Evolutionary conservation across 768 basidiomycete species (phyloP), one percentile per base, ranked within the genome.

Genomic region (Psilocybe sp.): DNA sequence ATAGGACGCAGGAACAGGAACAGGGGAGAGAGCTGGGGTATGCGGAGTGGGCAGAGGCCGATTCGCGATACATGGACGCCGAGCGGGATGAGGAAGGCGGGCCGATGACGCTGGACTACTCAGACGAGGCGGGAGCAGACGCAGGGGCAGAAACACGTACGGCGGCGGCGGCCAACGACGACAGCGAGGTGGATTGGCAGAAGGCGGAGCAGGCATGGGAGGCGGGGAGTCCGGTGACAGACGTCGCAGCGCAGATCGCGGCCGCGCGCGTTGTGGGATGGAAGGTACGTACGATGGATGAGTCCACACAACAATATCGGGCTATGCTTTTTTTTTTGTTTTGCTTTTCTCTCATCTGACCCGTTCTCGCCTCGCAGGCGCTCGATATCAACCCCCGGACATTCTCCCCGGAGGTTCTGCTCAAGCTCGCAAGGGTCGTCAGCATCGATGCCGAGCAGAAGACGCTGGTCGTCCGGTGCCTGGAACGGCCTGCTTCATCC

Each of bases 371-470:
- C 23, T 6, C n/a, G 14, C 13, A 88, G 86, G 76, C 64, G 5
- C 74, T 89, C 2, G 80, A 71, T 0, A 74, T 89, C 44, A 78
- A 85, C 55, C 79, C 79, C 0, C 60, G 58, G 5, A 86, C 84
- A 3, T 76, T 74, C 45, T 77, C 82, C 4, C 87, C 87, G 0
- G 87, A 85, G 53, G 61, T 76, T 11, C 57, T 86, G 49, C 59
- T 85, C 15, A 70, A 66, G n/a, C 52, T 81, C 2, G 82, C 69
- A 0, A 64, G 63, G 0, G 66, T 87, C 32, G 40, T 65, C 23
- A 28, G 23, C 23, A 7, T 28, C 23, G 23, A 28, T 28, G 3
- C 23, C 23, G 23, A 28, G 7, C 23, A 28, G 23, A 28, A 28
- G 23, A 28, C 23, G 23, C 23, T 28, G 3, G 7, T 28, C 23